Base-by-base conservation (phyloP, 306 rosid species). In the Acmispon strigosus region DNA sequence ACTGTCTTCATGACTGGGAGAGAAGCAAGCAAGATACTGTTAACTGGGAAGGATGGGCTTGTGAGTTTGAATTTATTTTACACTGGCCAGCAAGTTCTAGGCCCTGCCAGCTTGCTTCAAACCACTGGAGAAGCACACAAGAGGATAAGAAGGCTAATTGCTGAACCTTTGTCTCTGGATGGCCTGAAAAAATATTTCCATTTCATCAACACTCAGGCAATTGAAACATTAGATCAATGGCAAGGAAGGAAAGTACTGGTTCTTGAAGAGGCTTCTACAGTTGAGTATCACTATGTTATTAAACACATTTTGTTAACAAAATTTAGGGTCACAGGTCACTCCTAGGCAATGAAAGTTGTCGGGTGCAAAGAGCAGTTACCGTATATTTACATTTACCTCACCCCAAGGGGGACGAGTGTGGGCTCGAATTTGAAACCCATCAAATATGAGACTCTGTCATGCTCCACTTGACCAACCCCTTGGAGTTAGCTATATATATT, bases 251-350 rank as follows among this genome's bases (percentile, higher is more conserved):
- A 50, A 27, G 83, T 84, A 8, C 32, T 83, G 18, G 87, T 81
- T 74, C 98, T 84, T 80, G 94, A 89, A 50, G 96, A 92, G 24
- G 94, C 86, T 81, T 89, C 97, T 64, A 86, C 96, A 81, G 97
- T 87, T 86, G 13, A 86, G 96, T 86, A 10, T 5, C 41, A 13
- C 54, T 22, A 36, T 32, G 8, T 6, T 52, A 29, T 61, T 43
- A 55, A 13, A 44, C 32, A 62, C 24, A 0, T 27, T 27, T 27
- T 22, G 2, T 22, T 22, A 22, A 22, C 24, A 2, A 22, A 22
- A 22, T 22, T 22, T 22, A 22, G 24, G 24, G 24, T 22, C 2
- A 22, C 2, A 1, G 24, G 2, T 22, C 8, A 5, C 8, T 2
- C 37, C 7, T 4, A 32, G 8, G 8, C 1, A 32, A 2, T 7